Conservation (phyloP, 1,284 basidiomycete species). For the Moesziomyces aphidis region DNA sequence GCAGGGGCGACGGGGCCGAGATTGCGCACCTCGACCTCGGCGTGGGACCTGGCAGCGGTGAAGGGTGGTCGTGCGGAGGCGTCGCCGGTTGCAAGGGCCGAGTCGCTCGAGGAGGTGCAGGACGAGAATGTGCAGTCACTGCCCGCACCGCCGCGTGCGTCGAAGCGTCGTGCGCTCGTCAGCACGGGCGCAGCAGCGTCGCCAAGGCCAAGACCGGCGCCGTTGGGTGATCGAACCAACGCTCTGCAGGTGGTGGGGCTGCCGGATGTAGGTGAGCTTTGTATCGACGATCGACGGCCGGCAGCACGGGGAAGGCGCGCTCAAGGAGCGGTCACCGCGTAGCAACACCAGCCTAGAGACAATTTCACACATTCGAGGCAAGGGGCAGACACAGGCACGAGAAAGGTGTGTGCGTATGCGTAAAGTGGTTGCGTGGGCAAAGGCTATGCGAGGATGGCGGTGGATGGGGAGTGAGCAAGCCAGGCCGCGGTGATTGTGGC, state of each 20-base stretch:
- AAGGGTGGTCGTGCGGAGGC: background rate
- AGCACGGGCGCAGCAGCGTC: background rate
- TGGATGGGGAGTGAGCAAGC: background rate
- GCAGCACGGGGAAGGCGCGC: no score
- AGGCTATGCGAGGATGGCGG: background rate
- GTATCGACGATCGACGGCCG: no score
- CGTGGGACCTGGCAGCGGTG: conserved; percentile 7
- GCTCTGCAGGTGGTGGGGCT: background rate
- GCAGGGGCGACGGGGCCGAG: background rate
- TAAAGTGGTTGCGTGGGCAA: no score
- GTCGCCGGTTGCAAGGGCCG: background rate
- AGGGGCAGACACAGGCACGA: background rate
- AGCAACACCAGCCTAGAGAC: no score
- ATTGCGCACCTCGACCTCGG: conserved; percentile 12
- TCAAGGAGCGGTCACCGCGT: no score
- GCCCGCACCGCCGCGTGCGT: conserved; percentile 27
- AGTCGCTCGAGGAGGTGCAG: background rate
- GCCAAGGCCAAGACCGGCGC: no score
- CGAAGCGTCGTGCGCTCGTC: conserved; percentile 11
- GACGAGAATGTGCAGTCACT: conserved; percentile 6
- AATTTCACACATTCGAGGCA: no score
- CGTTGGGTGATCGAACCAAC: background rate
- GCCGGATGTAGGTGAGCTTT: no score
- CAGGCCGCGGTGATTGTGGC: background rate
- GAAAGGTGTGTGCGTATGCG: background rate